These are phyloP conservation scores for Dentipellis fragilis DNA, from an alignment of 768 basidiomycete species.

Conservation along the genomic window DNA sequence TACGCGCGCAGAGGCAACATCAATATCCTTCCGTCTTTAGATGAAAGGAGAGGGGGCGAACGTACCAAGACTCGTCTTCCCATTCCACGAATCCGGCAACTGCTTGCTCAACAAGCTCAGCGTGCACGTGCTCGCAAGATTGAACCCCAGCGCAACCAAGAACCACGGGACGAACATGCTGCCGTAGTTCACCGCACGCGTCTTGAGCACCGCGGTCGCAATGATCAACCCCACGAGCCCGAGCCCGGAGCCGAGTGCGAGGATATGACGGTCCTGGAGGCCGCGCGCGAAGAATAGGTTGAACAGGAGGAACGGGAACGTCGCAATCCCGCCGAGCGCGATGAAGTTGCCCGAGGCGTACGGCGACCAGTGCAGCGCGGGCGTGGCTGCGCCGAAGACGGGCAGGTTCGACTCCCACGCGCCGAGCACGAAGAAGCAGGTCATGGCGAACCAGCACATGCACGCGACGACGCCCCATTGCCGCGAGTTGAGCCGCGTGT, in stretches of 20 bases:
- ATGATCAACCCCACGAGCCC: constrained; percentile 44
- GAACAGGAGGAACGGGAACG: constrained; percentile 57
- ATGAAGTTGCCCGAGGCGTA: constrained; percentile 65
- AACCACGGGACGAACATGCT: constrained; percentile 41
- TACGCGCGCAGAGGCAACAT: background rate
- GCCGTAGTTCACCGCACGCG: constrained; percentile 33
- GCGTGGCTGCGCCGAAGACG: constrained; percentile 21
- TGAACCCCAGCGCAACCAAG: constrained; percentile 61
- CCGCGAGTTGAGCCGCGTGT: background rate
- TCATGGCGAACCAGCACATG: constrained; percentile 66
- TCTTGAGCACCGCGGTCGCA: constrained; percentile 35
- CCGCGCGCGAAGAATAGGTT: constrained; percentile 49
- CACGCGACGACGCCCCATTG: constrained; percentile 42
- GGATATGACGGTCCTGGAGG: constrained; percentile 50
- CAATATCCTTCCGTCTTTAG: background rate
- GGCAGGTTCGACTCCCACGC: background rate
- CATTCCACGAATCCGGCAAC: constrained; percentile 53
- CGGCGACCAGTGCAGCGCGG: constrained; percentile 43
- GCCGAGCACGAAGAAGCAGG: constrained; percentile 58
- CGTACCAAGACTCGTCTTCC: constrained; percentile 35
- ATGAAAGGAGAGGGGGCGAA: background rate
- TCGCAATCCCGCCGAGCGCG: constrained; percentile 50
- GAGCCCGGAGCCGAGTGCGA: constrained; percentile 40
- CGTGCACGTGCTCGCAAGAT: constrained; percentile 61
- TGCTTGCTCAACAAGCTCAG: constrained; percentile 60